These are phyloP conservation scores for Fusarium scirpi DNA, from an alignment of 2,329 filamentous ascomycete genomes.

Conservation along the genomic window DNA sequence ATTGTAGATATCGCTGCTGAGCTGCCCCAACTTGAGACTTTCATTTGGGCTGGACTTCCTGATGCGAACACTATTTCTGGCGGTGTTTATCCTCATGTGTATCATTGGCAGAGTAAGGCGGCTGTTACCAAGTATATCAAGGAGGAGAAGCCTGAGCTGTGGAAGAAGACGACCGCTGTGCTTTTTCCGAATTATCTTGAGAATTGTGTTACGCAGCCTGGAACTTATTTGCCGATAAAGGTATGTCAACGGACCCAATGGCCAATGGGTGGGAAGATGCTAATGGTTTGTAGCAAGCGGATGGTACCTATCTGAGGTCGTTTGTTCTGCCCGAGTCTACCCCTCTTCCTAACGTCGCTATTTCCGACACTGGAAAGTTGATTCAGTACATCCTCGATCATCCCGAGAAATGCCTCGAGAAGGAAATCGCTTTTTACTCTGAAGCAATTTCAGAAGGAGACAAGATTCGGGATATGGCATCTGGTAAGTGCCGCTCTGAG, in stretches of 20 bases:
- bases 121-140: neutral
- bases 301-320: slow-evolving; percentile 9
- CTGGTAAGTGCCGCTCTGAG: neutral
- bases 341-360: neutral
- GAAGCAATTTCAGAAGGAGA: neutral
- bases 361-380: slow-evolving; percentile 3
- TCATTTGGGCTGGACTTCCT: slow-evolving; percentile 12
- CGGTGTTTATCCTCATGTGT: neutral
- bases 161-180: slow-evolving; percentile 3
- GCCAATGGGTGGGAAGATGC: accelerated
- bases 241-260: accelerated
- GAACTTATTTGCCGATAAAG: neutral
- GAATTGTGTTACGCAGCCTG: slow-evolving; percentile 1
- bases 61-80: neutral
- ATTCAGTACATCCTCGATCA: slow-evolving; percentile 4
- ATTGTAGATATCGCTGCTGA: slow-evolving; percentile 8
- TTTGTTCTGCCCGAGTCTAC: neutral
- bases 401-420: neutral
- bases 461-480: neutral
- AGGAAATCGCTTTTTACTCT: neutral
- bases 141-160: neutral
- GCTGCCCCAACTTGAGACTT: neutral
- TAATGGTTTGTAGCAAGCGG: neutral
- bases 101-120: slow-evolving; percentile 19
- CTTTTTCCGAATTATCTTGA: slow-evolving; percentile 18